Conservation (phyloP, 371 early-diverging fungal genomes). For the Zopfochytrium polystomum region DNA sequence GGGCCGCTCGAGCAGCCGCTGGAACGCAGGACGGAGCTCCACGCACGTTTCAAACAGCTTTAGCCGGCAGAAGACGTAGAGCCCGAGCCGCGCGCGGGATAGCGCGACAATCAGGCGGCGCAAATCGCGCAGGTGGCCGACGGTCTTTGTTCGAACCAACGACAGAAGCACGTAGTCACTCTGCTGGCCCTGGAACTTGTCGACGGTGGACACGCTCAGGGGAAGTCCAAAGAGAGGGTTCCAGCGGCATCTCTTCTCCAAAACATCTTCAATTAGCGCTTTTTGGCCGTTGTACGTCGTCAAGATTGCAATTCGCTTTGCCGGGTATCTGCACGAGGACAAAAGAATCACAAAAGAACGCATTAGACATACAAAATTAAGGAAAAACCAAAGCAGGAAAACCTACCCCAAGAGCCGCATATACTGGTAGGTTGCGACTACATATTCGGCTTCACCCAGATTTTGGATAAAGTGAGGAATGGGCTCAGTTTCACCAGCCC, state of each 20-base stretch:
- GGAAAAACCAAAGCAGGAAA: no score
- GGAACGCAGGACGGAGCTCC: conserved; percentile 70
- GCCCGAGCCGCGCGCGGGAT: conserved; percentile 87
- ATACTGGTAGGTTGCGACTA: conserved; percentile 91
- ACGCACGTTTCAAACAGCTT: conserved; percentile 71
- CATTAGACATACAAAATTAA: conserved; percentile 19
- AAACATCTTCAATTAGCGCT: conserved; percentile 85
- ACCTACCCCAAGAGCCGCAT: conserved; percentile 82
- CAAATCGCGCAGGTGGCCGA: conserved; percentile 89
- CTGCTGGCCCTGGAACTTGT: conserved; percentile 93
- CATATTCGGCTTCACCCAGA: conserved; percentile 94
- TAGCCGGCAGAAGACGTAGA: conserved; percentile 83
- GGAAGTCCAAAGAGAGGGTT: conserved; percentile 73
- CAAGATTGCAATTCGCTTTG: conserved; percentile 79
- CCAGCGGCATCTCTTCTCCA: conserved; percentile 79
- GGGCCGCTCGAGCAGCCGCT: conserved; percentile 43
- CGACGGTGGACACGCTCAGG: conserved; percentile 77
- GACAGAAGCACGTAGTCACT: conserved; percentile 92
- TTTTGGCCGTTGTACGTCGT: conserved; percentile 95
- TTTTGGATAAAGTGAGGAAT: conserved; percentile 67
- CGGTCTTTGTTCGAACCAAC: conserved; percentile 81
- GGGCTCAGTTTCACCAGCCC: conserved; percentile 76
- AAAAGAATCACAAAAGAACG: no score
- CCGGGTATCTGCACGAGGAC: conserved; percentile 60
- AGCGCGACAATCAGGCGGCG: conserved; percentile 85